Evolutionary conservation across 139 green algal species (phyloP).

Genomic region (Tetratostichococcus sp.): DNA sequence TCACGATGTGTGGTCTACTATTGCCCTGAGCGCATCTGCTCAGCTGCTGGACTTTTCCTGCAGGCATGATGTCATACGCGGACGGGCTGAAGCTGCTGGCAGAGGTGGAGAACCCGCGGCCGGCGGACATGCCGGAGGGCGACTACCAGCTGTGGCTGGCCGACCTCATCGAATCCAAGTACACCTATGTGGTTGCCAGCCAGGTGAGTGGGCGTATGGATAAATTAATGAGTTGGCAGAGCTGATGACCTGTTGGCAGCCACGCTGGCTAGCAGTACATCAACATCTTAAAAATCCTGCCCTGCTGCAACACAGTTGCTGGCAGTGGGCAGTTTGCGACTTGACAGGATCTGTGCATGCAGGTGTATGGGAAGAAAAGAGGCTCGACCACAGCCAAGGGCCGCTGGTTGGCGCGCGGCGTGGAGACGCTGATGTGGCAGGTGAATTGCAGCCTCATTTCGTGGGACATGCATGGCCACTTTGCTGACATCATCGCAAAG

Average conservation of each 20-base stretch:
- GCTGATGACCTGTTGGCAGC: too few relatives aligned
- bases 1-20: too few relatives aligned
- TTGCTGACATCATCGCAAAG: too few relatives aligned
- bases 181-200: constrained; percentile 69
- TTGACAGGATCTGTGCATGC: background rate
- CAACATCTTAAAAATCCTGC: too few relatives aligned
- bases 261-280: too few relatives aligned
- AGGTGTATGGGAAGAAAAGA: constrained; percentile 45
- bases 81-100: constrained; percentile 53
- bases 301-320: too few relatives aligned
- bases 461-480: too few relatives aligned
- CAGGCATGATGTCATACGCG: constrained; percentile 74
- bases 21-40: too few relatives aligned
- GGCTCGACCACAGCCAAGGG: constrained; percentile 20
- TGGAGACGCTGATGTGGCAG: constrained; percentile 48
- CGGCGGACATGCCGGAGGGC: constrained; percentile 27
- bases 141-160: constrained; percentile 37
- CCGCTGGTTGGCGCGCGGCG: constrained; percentile 46
- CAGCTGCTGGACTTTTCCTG: too few relatives aligned
- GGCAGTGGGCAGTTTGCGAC: too few relatives aligned
- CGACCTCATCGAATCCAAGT: constrained; percentile 64
- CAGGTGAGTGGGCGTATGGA: constrained; percentile 35
- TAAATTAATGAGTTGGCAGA: background rate
- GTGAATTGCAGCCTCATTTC: too few relatives aligned
- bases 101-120: constrained; percentile 38